Conservation (phyloP, 345 rosid species). For the Gossypium arboreum region DNA sequence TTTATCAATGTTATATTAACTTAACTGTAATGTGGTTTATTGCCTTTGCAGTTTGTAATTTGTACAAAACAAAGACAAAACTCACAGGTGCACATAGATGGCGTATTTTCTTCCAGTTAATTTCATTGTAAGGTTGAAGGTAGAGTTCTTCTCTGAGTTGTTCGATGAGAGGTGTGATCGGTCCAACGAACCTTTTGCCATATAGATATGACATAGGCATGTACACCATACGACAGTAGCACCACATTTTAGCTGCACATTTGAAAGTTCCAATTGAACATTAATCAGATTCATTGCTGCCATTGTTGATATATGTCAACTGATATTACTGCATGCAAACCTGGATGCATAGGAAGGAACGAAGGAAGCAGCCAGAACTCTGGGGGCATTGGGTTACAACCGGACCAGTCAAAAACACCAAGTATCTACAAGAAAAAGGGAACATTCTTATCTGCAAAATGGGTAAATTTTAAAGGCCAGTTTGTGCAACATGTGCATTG, state of each 20-base stretch:
- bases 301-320: background rate
- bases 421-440: slow-evolving; percentile 21
- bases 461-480: background rate
- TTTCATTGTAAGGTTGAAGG: slow-evolving; percentile 44
- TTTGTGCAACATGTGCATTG: background rate
- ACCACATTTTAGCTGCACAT: slow-evolving; percentile 56
- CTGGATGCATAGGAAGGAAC: slow-evolving; percentile 52
- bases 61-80: background rate
- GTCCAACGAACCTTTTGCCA: slow-evolving; percentile 56
- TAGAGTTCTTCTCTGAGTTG: slow-evolving; percentile 51
- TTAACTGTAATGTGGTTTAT: background rate
- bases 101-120: slow-evolving; percentile 46
- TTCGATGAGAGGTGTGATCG: slow-evolving; percentile 46
- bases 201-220: slow-evolving; percentile 73
- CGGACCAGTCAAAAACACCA: slow-evolving; percentile 57
- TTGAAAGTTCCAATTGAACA: background rate
- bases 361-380: slow-evolving; percentile 67
- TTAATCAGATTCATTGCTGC: background rate
- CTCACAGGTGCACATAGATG: slow-evolving; percentile 50
- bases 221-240: slow-evolving; percentile 59
- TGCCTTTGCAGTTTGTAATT: background rate
- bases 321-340: slow-evolving; percentile 17
- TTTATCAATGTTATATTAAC: background rate
- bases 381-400: slow-evolving; percentile 67
- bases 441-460: background rate